These are phyloP conservation scores for Lumnitzera littorea DNA, from an alignment of 345 rosid species.

Conservation along the genomic window DNA sequence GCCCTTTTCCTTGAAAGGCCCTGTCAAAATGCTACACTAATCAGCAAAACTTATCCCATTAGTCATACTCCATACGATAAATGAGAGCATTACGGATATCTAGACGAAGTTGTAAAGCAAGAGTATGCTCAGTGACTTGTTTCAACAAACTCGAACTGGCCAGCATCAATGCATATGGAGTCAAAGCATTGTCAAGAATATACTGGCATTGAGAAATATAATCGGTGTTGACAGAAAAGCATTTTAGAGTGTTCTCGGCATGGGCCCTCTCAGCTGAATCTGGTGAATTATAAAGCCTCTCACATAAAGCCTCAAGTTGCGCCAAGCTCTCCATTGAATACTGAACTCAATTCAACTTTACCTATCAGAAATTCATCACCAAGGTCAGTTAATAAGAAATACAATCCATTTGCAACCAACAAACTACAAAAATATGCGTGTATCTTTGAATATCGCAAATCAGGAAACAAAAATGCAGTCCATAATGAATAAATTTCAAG, in stretches of 20 bases:
- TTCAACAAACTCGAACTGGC: constrained; percentile 94
- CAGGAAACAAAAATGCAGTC: too few species aligned
- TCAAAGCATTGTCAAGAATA: constrained; percentile 93
- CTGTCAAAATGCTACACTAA: background rate
- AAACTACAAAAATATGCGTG: too few species aligned
- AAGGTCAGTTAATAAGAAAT: background rate
- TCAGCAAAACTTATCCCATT: background rate
- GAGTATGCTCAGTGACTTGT: constrained; percentile 95
- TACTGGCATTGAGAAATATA: constrained; percentile 94
- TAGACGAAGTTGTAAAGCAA: constrained; percentile 79
- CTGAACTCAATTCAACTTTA: constrained; percentile 17
- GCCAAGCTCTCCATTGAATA: constrained; percentile 91
- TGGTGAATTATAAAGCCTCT: constrained; percentile 90
- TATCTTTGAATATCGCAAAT: too few species aligned
- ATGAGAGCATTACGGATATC: constrained; percentile 59
- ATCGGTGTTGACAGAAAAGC: constrained; percentile 79
- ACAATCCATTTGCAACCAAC: background rate
- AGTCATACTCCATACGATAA: background rate
- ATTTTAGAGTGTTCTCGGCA: constrained; percentile 88
- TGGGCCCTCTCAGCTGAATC: constrained; percentile 87
- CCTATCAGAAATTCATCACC: background rate
- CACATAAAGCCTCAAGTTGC: constrained; percentile 93
- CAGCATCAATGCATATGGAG: constrained; percentile 96
- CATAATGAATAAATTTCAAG: too few species aligned
- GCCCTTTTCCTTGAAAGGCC: too few species aligned